phyloP scores from a whole-genome alignment of 2,329 filamentous ascomycete genomes.

The Aspergillus fischeri region DNA sequence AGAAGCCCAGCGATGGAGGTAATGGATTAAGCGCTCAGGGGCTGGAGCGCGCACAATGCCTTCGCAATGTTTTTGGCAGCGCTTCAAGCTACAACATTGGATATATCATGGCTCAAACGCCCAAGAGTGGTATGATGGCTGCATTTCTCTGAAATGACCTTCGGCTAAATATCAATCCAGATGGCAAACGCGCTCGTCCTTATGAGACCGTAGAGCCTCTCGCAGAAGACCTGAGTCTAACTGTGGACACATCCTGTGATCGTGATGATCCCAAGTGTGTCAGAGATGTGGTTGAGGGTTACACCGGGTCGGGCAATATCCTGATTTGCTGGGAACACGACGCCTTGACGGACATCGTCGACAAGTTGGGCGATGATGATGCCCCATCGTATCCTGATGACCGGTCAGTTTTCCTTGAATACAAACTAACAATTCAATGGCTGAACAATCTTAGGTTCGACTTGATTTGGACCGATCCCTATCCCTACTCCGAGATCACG shows the following conservation, averaged over 20 bases:
- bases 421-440: background rate
- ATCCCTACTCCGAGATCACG: conserved; percentile 47
- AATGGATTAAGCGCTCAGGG: conserved; percentile 51
- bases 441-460: conserved; percentile 39
- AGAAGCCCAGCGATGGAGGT: conserved; percentile 52
- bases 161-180: conserved; percentile 19
- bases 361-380: conserved; percentile 49
- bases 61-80: conserved; percentile 54
- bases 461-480: conserved; percentile 56
- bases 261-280: conserved; percentile 56
- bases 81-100: conserved; percentile 53
- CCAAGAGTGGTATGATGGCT: conserved; percentile 38
- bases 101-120: conserved; percentile 55
- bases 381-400: conserved; percentile 50
- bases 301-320: conserved; percentile 52
- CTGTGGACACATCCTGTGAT: conserved; percentile 53
- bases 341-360: conserved; percentile 49
- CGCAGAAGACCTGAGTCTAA: conserved; percentile 52
- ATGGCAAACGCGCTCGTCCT: conserved; percentile 51
- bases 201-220: conserved; percentile 56
- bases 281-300: conserved; percentile 45
- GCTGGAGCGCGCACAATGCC: conserved; percentile 55
- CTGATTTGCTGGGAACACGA: conserved; percentile 61
- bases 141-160: background rate
- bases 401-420: conserved; percentile 27